Percentiles rank a stretch among this genome's conserved stretches.
These are phyloP conservation scores for Diplogelasinospora grovesii DNA, from an alignment of 495 filamentous ascomycete genomes.

Conservation along the genomic window DNA sequence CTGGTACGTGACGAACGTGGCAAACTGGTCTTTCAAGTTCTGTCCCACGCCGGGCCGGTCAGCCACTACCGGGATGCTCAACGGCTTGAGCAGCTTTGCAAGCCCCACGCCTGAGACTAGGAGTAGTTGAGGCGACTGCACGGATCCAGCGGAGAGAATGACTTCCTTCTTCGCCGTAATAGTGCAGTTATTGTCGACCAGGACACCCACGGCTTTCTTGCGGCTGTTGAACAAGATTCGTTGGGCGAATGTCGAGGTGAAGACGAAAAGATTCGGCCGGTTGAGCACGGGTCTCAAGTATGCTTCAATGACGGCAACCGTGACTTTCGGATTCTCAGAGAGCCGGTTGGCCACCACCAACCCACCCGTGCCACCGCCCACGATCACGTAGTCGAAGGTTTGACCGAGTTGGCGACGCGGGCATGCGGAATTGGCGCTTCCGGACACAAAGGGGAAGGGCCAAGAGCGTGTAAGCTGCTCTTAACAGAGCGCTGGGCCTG, in stretches of 20 bases:
- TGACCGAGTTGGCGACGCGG: too few species aligned
- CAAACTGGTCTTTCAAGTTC: slow-evolving; percentile 42
- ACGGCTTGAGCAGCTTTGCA: slow-evolving; percentile 16
- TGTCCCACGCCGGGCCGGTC: slow-evolving; percentile 45
- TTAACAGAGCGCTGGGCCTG: too few species aligned
- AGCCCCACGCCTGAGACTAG: slow-evolving; percentile 33
- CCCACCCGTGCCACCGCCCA: slow-evolving; percentile 1
- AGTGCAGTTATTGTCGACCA: slow-evolving; percentile 35
- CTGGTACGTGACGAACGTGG: slow-evolving; percentile 28
- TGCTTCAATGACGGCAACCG: neutral
- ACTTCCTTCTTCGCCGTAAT: slow-evolving; percentile 46
- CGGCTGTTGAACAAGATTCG: slow-evolving; percentile 28
- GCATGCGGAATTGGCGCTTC: too few species aligned
- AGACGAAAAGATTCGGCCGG: slow-evolving; percentile 5
- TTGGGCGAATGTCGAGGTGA: slow-evolving; percentile 7
- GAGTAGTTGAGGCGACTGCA: slow-evolving; percentile 35
- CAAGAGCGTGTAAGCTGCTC: too few species aligned
- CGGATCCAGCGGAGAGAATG: slow-evolving; percentile 48
- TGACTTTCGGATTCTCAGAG: neutral
- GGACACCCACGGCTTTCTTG: slow-evolving; percentile 43
- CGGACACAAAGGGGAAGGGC: too few species aligned
- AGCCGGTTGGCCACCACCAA: slow-evolving; percentile 3
- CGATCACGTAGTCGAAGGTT: slow-evolving; percentile 4
- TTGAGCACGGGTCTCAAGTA: neutral
- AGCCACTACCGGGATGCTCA: slow-evolving; percentile 29